phyloP scores from a whole-genome alignment of 129 eudicot genomes.

The Mikania micrantha region DNA sequence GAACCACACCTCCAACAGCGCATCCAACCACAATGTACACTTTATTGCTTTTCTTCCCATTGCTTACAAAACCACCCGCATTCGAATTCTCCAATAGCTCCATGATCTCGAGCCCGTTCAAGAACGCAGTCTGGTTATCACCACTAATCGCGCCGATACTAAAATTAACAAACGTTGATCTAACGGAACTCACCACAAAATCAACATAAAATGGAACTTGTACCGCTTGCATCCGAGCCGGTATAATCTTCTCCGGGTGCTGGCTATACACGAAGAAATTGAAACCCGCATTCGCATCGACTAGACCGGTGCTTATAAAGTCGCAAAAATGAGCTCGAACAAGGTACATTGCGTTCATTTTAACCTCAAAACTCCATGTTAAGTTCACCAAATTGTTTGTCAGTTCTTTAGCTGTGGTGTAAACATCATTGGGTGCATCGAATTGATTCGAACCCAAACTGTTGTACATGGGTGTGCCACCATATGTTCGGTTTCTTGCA shows the following conservation, averaged over 20 bases:
- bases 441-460: neutral
- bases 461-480: neutral
- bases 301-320: neutral
- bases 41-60: neutral
- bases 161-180: constrained; percentile 27
- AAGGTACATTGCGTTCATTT: constrained; percentile 1
- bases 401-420: constrained; percentile 38
- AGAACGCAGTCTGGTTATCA: constrained; percentile 1
- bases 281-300: neutral
- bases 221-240: constrained; percentile 21
- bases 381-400: constrained; percentile 13
- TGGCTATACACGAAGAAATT: constrained; percentile 27
- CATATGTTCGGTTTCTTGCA: neutral
- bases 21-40: constrained; percentile 26
- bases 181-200: constrained; percentile 32
- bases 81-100: constrained; percentile 13
- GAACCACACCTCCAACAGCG: constrained; percentile 29
- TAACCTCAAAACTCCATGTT: constrained; percentile 51
- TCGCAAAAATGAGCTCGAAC: constrained; percentile 57
- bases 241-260: neutral
- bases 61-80: neutral
- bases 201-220: constrained; percentile 43
- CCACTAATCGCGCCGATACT: constrained; percentile 30
- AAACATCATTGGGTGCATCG: constrained; percentile 47
- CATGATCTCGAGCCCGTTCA: constrained; percentile 62